Evolutionary conservation across 2,329 filamentous ascomycete species (phyloP), one percentile per base, ranked within the genome.

Genomic region (Camillea tinctor): DNA sequence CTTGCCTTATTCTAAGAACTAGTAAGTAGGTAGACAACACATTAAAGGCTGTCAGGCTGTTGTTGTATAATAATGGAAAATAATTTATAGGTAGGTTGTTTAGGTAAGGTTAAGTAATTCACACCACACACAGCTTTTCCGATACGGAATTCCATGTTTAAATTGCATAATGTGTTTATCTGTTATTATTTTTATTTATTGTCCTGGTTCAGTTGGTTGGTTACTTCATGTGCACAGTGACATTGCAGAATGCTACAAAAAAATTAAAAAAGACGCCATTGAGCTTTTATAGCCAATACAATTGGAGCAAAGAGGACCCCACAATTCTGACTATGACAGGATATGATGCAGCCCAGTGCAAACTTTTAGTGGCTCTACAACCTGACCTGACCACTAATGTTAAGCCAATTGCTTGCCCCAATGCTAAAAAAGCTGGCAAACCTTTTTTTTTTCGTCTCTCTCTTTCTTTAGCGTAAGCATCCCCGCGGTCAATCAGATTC

Each of bases 401-500:
- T 26, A 3, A 17, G 8, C 20, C 56, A 50, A 58, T 65, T 65
- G 59, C 57, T 54, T 58, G 53, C 55, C 60, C 57, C 55, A 50
- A 59, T 40, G 44, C 54, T 30, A 30, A 60, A 62, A 30, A 60
- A 62, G 56, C 60, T 53, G 61, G 61, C 59, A 63, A 59, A 62
- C 60, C 60, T 64, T 64, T 65, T 59, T 56, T 57, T 57, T 58
- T 60, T 57, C 59, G 51, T 52, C 19, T 52, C 55, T 26, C 24
- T 48, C 36, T 11, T 40, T 44, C 55, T 55, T 26, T 57, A 52
- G 52, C 56, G 54, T 54, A 54, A 52, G 55, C 57, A 57, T 60
- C 64, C 62, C 64, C 62, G 62, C 62, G 62, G 62, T 62, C 55
- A 61, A 66, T 60, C 62, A 52, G 55, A 61, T 58, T 50, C 23